Evolutionary conservation across 352 stramenopile genomes (phyloP), one percentile per base, ranked within the genome.

Genomic region (Pseudoperonospora humuli): DNA sequence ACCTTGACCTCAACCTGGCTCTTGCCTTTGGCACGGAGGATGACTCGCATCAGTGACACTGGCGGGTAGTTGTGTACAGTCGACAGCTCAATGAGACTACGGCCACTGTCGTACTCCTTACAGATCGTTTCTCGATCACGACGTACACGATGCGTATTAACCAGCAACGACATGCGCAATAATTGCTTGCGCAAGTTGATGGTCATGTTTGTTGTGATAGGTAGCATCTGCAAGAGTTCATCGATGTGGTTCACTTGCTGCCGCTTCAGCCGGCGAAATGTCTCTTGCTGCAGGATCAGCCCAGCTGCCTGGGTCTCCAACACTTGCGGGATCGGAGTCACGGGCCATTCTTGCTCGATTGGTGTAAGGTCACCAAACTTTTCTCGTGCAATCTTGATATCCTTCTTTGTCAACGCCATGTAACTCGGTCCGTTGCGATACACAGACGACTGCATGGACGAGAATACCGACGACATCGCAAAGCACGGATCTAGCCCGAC

Each of bases 131-230:
- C 23, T 18, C 63, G 72, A 34, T 81, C 61, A 17, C 71, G 71
- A 19, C 77, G 75, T 3, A 92, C 76, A 47, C 79, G 79, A 49
- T 89, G 76, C 38, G 79, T 89, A 43, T 92, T 92, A n/a, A 92
- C 76, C 14, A 92, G 44, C 32, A 92, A 56, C 28, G 76, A 89
- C 76, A 89, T 89, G 29, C 79, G 76, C 61, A 86, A 72, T 28
- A 92, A 39, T 55, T 92, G 79, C 51, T 92, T 92, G 36, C 76
- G 70, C 50, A 92, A 48, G 41, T 92, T 92, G 25, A 92, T 72
- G 20, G 79, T 92, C 72, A 92, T 84, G 47, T 92, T 92, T 45
- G 79, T 77, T 7, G 76, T 89, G 54, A 92, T 92, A 15, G 79
- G 79, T 50, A 92, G 63, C 79, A 92, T 84, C 50, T 86, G 67